phyloP scores from a whole-genome alignment of 2,329 filamentous ascomycete genomes.

The Ophiocordyceps unilateralis region DNA sequence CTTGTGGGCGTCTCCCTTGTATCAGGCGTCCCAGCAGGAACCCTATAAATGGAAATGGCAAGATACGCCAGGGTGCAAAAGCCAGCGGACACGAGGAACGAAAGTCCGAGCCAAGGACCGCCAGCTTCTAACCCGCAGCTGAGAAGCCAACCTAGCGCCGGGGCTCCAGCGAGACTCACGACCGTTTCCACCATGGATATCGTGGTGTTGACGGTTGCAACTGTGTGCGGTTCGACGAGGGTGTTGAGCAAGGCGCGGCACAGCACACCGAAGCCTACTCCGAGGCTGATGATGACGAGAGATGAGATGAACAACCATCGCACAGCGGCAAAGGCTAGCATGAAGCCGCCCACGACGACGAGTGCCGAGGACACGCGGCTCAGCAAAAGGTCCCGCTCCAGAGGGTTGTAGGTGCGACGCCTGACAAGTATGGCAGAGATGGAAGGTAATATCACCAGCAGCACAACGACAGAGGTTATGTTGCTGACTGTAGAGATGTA shows the following conservation, averaged over 20 bases:
- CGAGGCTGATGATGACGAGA: constrained; percentile 27
- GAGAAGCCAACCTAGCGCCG: constrained; percentile 28
- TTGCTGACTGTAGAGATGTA: constrained; percentile 22
- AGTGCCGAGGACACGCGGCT: constrained; percentile 16
- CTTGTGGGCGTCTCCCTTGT: too few relatives aligned
- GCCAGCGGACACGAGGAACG: constrained; percentile 19
- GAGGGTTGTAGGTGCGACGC: constrained; percentile 11
- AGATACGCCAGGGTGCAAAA: neutral
- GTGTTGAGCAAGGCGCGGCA: constrained; percentile 33
- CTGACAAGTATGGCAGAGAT: constrained; percentile 3
- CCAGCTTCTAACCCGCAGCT: constrained; percentile 26
- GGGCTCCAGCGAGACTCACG: constrained; percentile 27
- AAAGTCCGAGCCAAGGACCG: constrained; percentile 30
- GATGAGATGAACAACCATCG: constrained; percentile 19
- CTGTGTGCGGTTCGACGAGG: constrained; percentile 33
- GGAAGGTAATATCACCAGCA: constrained; percentile 23
- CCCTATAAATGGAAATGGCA: neutral
- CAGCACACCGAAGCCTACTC: constrained; percentile 23
- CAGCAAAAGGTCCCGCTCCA: constrained; percentile 23
- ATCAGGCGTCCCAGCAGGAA: neutral
- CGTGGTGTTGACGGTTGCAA: constrained; percentile 35
- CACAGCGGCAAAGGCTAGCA: constrained; percentile 18
- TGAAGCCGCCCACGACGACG: constrained; percentile 15
- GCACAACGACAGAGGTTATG: constrained; percentile 17
- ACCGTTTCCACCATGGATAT: constrained; percentile 31